These are phyloP conservation scores for Macroventuria anomochaeta DNA, from an alignment of 2,329 filamentous ascomycete genomes.

Conservation along the genomic window DNA sequence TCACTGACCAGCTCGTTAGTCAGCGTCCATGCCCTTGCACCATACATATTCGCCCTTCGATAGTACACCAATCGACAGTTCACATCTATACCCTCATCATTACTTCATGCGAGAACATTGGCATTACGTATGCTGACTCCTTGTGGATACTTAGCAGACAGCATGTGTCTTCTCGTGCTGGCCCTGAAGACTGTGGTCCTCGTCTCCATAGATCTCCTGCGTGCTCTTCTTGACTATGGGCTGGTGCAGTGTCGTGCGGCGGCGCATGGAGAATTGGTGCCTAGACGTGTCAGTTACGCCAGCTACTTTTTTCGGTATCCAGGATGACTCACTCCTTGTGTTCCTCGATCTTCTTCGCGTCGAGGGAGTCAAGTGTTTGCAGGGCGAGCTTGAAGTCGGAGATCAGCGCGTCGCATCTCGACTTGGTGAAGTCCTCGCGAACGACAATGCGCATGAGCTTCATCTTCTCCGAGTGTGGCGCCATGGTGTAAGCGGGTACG, in stretches of 20 bases:
- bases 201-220: conserved; percentile 64
- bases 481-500: conserved; percentile 96
- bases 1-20: too few relatives aligned
- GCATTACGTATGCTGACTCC: too few relatives aligned
- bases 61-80: too few relatives aligned
- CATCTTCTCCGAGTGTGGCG: conserved; percentile 79
- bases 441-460: conserved; percentile 95
- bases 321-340: conserved; percentile 66
- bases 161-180: conserved; percentile 91
- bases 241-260: conserved; percentile 38
- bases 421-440: conserved; percentile 87
- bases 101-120: too few relatives aligned
- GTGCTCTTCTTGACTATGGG: conserved; percentile 45
- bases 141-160: conserved; percentile 75
- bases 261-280: conserved; percentile 29
- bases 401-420: conserved; percentile 79
- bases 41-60: too few relatives aligned
- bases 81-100: too few relatives aligned
- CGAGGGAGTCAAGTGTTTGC: conserved; percentile 74
- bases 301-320: too few relatives aligned
- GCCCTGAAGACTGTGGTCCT: conserved; percentile 91
- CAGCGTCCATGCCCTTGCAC: too few relatives aligned
- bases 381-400: conserved; percentile 79
- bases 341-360: conserved; percentile 71
- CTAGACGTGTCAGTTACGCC: neutral